Evolutionary conservation across 352 stramenopile species (phyloP).

Genomic region (Pythium aquatile): DNA sequence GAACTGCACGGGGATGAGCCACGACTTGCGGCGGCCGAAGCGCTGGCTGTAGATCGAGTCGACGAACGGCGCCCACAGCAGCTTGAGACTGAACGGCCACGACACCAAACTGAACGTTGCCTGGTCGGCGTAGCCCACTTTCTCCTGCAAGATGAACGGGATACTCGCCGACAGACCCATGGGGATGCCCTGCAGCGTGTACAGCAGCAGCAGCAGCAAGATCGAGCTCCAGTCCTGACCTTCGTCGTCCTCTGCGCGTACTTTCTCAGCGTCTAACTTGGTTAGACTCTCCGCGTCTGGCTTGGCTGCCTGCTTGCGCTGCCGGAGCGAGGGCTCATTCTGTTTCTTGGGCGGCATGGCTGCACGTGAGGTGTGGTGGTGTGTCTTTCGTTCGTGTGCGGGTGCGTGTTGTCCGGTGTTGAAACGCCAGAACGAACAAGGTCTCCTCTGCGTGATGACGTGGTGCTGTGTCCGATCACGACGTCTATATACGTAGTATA

Average conservation of each 20-base stretch:
- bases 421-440: constrained; percentile 1
- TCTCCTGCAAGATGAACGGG: constrained; percentile 98
- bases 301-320: constrained; percentile 24
- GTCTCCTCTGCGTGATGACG: constrained; percentile 4
- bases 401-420: constrained; percentile 10
- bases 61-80: constrained; percentile 99
- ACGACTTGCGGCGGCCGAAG: constrained; percentile 94
- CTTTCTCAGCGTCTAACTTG: constrained; percentile 12
- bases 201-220: constrained; percentile 95
- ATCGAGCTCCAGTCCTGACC: constrained; percentile 75
- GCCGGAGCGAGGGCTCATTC: constrained; percentile 6
- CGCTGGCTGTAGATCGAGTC: constrained; percentile 91
- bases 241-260: constrained; percentile 30
- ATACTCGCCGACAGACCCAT: constrained; percentile 98
- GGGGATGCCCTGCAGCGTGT: constrained; percentile 98
- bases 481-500: not conserved
- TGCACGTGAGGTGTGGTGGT: not conserved
- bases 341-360: not conserved
- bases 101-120: constrained; percentile 97
- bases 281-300: not conserved
- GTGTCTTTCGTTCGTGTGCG: constrained; percentile 4
- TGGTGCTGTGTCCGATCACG: constrained; percentile 11
- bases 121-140: constrained; percentile 96
- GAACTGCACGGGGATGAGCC: constrained; percentile 98
- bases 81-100: constrained; percentile 98